Conservation (phyloP, 495 filamentous ascomycete genomes). For the Choiromyces venosus region DNA sequence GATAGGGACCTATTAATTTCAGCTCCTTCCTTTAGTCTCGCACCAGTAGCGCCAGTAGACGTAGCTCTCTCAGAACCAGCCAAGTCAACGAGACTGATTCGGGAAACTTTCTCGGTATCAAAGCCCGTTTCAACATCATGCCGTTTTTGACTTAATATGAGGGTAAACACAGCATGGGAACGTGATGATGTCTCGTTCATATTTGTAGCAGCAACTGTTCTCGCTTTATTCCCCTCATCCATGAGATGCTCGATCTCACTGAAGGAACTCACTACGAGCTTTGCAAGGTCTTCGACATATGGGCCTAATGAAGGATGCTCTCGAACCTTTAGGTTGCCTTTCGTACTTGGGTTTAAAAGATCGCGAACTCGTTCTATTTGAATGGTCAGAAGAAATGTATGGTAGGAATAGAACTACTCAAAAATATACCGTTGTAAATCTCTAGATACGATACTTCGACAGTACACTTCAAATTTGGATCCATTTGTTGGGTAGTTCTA, state of each 20-base stretch:
- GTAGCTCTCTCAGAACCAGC: conserved; percentile 95
- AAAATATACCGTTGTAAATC: conserved; percentile 70
- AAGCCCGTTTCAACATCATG: conserved; percentile 91
- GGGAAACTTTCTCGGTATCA: conserved; percentile 94
- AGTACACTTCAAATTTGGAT: conserved; percentile 76
- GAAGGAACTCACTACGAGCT: conserved; percentile 94
- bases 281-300: conserved; percentile 96
- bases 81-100: conserved; percentile 96
- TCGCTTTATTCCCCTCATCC: conserved; percentile 98
- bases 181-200: conserved; percentile 99
- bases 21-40: conserved; percentile 93
- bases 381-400: not conserved
- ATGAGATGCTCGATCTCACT: conserved; percentile 93
- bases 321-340: conserved; percentile 92
- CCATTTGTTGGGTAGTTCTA: conserved; percentile 58
- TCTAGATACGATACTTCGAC: conserved; percentile 98
- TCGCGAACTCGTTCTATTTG: conserved; percentile 77
- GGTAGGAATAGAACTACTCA: not conserved
- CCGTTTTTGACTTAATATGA: conserved; percentile 90
- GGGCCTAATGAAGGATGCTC: conserved; percentile 97
- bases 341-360: conserved; percentile 90
- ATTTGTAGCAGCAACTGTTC: conserved; percentile 97
- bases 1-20: conserved; percentile 98
- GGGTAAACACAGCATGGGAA: conserved; percentile 95
- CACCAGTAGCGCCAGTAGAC: conserved; percentile 92